Percentiles rank a stretch among this genome's conserved stretches.
These are phyloP conservation scores for Rhynchosporium graminicola DNA, from an alignment of 2,329 filamentous ascomycete genomes.

Conservation along the genomic window DNA sequence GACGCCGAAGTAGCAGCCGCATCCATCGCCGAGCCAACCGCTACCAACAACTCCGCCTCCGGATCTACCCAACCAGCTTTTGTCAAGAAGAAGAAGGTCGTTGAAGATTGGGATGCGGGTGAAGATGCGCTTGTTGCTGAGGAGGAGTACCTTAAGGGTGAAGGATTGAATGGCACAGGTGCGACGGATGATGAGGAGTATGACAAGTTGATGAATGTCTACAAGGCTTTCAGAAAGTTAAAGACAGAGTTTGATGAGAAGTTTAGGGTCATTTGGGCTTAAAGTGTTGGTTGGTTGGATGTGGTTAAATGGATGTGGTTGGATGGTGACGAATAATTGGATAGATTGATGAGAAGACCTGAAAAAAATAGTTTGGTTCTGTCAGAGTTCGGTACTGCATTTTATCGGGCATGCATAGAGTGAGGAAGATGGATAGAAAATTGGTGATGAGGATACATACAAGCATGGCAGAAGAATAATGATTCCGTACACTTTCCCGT, in stretches of 20 bases:
- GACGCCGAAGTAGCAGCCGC: slow-evolving; percentile 41
- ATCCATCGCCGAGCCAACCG: slow-evolving; percentile 21
- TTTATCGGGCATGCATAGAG: neutral
- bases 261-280: slow-evolving; percentile 47
- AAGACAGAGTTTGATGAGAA: slow-evolving; percentile 63
- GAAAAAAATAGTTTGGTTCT: neutral
- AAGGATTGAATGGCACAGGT: slow-evolving; percentile 40
- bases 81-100: slow-evolving; percentile 42
- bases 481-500: too few species aligned
- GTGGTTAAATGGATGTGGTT: too few species aligned
- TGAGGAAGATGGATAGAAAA: slow-evolving; percentile 3
- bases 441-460: slow-evolving; percentile 7
- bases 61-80: slow-evolving; percentile 19
- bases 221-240: slow-evolving; percentile 59
- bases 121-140: slow-evolving; percentile 44
- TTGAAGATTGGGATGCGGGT: slow-evolving; percentile 53
- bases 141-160: slow-evolving; percentile 38
- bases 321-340: neutral
- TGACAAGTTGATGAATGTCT: slow-evolving; percentile 54
- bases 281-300: slow-evolving; percentile 13
- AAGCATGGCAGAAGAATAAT: slow-evolving; percentile 1
- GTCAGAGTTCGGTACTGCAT: neutral
- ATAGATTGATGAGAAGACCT: neutral
- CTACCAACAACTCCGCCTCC: slow-evolving; percentile 1
- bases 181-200: slow-evolving; percentile 44